Base-by-base conservation (phyloP, 305 asterid genomes). In the Solanum aculeatissimum region DNA sequence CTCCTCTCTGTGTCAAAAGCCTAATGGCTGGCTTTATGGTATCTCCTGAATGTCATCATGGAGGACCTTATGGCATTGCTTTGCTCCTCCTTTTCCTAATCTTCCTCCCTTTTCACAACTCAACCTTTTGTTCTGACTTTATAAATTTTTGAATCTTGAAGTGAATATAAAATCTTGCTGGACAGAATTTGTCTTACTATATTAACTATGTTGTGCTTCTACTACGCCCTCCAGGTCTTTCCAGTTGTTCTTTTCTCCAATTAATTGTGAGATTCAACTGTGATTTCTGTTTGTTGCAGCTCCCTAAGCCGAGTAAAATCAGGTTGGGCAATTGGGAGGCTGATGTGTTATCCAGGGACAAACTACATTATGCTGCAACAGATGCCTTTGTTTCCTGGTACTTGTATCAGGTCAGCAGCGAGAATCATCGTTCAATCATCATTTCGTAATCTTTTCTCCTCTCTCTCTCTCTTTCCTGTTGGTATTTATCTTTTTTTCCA, bases 271-370 rank as follows among this genome's bases (percentile, higher is more conserved):
- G 83, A 65, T 72, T 85, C 86, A 49, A 88, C 79, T 42, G 70
- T 81, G 43, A 45, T 62, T 54, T 85, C 83, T 69, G 74, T 79
- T 82, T 87, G 32, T 75, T 89, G 92, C 88, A 96, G 99, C 95
- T 96, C 84, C 98, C 98, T 35, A 96, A 96, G 86, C 97, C 98
- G 81, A 89, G 83, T 42, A 89, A 77, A 58, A 90, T 95, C 84
- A 90, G 98, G 89, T 87, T 92, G 72, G 99, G 99, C 72, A 95
- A 96, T 87, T 96, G 98, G 99, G 99, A 96, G 91, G 97, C 90
- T 38, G 86, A 86, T 54, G 85, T 60, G 89, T 90, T 96, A 83
- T 94, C 99, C 74, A 86, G 83, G 80, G 93, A 94, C 65, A 94
- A 94, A 89, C 86, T 95, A 81, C 85, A 88, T 12, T 96, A 96